Percentiles rank a stretch among this genome's conserved stretches.
These are phyloP conservation scores for Hygrophoropsis aurantiaca DNA, from an alignment of 768 basidiomycete genomes.

Conservation along the genomic window DNA sequence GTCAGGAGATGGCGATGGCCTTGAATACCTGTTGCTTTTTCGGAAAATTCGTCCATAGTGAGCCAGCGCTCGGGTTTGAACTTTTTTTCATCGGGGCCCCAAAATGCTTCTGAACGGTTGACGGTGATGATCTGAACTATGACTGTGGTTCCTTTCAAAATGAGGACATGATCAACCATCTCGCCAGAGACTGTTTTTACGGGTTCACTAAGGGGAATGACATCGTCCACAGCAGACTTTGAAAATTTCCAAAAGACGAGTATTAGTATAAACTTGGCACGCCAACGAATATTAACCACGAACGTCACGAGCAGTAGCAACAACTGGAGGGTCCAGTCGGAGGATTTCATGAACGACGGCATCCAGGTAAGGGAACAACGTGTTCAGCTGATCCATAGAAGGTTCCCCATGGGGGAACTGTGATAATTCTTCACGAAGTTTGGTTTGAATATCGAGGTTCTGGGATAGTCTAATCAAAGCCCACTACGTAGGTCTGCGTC, in stretches of 20 bases:
- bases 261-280: constrained; percentile 26
- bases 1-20: constrained; percentile 27
- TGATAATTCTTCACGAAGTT: constrained; percentile 43
- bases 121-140: constrained; percentile 14
- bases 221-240: constrained; percentile 51
- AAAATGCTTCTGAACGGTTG: constrained; percentile 22
- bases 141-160: constrained; percentile 13
- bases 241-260: constrained; percentile 1
- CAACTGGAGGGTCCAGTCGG: too few relatives aligned
- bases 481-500: constrained; percentile 17
- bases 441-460: constrained; percentile 52
- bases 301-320: constrained; percentile 1
- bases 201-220: constrained; percentile 56
- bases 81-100: constrained; percentile 25
- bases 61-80: constrained; percentile 25
- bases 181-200: constrained; percentile 35
- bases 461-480: constrained; percentile 43
- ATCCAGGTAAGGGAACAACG: background rate
- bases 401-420: constrained; percentile 49
- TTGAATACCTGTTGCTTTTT: constrained; percentile 18
- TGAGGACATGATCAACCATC: constrained; percentile 6
- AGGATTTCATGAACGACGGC: too few relatives aligned
- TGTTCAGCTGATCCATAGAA: constrained; percentile 41
- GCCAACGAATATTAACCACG: constrained; percentile 11
- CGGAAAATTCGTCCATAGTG: constrained; percentile 5